Base-by-base conservation (phyloP, 768 basidiomycete species). In the Suillus subluteus region DNA sequence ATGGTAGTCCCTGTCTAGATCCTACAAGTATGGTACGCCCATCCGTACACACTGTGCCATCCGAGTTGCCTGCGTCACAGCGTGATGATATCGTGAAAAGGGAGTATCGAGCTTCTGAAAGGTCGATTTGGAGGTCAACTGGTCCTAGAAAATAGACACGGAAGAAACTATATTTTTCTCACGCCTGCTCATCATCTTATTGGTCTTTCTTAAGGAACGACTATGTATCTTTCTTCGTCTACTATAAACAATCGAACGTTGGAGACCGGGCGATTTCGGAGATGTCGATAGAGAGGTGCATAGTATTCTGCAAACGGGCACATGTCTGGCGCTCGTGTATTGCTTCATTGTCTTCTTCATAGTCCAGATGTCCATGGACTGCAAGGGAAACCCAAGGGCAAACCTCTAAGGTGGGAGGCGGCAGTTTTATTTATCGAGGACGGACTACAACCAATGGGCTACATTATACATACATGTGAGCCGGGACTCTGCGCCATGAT, bases 241-340 rank as follows among this genome's bases (percentile, higher is more conserved):
- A 40, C 38, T 13, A n/a, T n/a, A n/a, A n/a, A n/a, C n/a, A 48
- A 69, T 85, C 18, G 70, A 79, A 44, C 70, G 76, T 12, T 80
- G 80, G 68, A 70, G 71, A 72, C 70, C 3, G 65, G 85, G 88
- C 70, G 84, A 87, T 63, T 69, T 88, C 71, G 79, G 83, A 68
- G 86, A 87, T 55, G 84, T n/a, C n/a, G n/a, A n/a, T n/a, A n/a
- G n/a, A n/a, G n/a, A n/a, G 85, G 88, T 89, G 69, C 46, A 85
- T 78, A 26, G 35, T n/a, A 40, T 37, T 5, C 18, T 40, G 37
- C 6, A 18, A 8, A 9, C 16, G 15, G 15, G 58, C 2, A 7
- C 7, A 58, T 58, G 41, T 52, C 13, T 40, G 43, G 54, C 2
- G 16, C 65, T 62, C n/a, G 37, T 65, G 58, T 55, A 58, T 50